Base-by-base conservation (phyloP, 306 rosid genomes). In the Gillenia trifoliata region DNA sequence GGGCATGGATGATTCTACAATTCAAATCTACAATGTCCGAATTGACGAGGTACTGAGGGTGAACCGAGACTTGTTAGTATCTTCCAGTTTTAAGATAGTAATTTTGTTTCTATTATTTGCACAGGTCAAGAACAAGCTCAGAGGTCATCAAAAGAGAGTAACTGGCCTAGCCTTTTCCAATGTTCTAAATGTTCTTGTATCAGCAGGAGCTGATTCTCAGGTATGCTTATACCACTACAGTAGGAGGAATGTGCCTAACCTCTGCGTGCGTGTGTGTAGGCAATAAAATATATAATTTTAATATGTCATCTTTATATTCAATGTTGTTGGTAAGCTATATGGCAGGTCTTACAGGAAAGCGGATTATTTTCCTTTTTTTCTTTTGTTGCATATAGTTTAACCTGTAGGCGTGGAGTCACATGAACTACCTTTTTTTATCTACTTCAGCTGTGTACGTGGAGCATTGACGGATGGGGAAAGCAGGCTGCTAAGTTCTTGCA, bases 381-480 rank as follows among this genome's bases (percentile, higher is more conserved):
- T 26, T 59, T 12, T 3, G 31, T 26, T 26, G 64, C 4, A 3
- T 5, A 26, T 11, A 59, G 6, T 25, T 25, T 26, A 13, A 59
- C 31, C 16, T 26, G 17, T 59, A 4, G 19, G 40, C 10, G 60
- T 55, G 28, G 60, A 55, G 60, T 55, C 26, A 22, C 60, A 8
- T 55, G 52, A 26, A 45, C 57, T 6, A 62, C 13, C 16, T 10
- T 29, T 60, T 30, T 25, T 50, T 40, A 15, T 68, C 17, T 74
- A 28, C 62, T 65, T 56, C 72, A 85, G 89, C 66, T 85, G 52
- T 28, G 59, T 40, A 66, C 77, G 15, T 85, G 86, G 89, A 34
- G 61, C 45, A 20, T 45, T 41, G 33, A 41, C 3, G 70, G 15
- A 3, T 82, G 86, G 89, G 23, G 4, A 67, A 77, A 54, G 29